Base-by-base conservation (phyloP, 371 early-diverging fungal species). In the Saksenaea vasiformis region DNA sequence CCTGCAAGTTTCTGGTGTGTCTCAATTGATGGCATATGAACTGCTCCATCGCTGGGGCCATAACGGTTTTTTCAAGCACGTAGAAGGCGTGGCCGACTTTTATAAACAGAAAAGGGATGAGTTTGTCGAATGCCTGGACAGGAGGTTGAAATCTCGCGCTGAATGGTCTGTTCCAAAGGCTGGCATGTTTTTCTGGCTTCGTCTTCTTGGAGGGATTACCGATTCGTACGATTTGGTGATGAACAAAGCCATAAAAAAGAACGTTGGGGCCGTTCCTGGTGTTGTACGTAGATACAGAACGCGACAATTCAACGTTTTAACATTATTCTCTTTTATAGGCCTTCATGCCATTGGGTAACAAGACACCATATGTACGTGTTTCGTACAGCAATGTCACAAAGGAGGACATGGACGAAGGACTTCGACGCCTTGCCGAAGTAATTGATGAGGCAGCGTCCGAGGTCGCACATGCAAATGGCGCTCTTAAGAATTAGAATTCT, bases 111-210 rank as follows among this genome's bases (percentile, higher is more conserved):
- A 86, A 54, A 79, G 89, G n/a, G 85, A 90, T 44, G 60, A 72
- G 31, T 90, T 95, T 60, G 70, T 86, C 26, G 66, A 72, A 10
- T 72, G 76, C 57, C 79, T 88, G 5, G 74, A 87, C 38, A 80
- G 80, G 57, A 76, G 86, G 17, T 60, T 91, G 72, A 72, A 67
- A 9, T 91, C 88, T 0, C 65, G 84, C 22, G 93, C 89, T 14
- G 87, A 86, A 39, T 91, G 89, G 88, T 75, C 69, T 11, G 80
- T 79, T 1, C 93, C 95, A 19, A 70, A 78, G 56, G 91, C 91
- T 11, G 82, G 83, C 44, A 95, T 95, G 94, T 95, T 95, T 77
- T 77, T 92, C 9, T 95, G 95, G 95, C 67, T 94, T 34, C 82
- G 85, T 22, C 70, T 93, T 37, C 68, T 84, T 26, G 74, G 80